Conservation (phyloP, 352 stramenopile species). For the Globisporangium okanoganense region DNA sequence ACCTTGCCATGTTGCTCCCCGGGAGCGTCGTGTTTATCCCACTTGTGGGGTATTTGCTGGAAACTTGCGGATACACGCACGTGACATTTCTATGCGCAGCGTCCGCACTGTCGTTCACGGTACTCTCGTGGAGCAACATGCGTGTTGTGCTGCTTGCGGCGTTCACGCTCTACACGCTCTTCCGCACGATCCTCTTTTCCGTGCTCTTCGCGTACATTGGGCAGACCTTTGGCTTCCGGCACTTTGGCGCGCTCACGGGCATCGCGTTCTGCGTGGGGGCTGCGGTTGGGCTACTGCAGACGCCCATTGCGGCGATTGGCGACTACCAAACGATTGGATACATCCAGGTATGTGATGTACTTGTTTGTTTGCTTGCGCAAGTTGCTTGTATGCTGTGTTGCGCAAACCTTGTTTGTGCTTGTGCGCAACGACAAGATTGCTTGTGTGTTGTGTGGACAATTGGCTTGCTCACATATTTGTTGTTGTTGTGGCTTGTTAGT, state of each 20-base stretch:
- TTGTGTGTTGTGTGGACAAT: neutral
- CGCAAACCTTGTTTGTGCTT: neutral
- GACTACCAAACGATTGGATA: slow-evolving; percentile 40
- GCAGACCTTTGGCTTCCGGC: slow-evolving; percentile 77
- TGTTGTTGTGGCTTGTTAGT: slow-evolving; percentile 19
- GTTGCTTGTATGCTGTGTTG: slow-evolving; percentile 16
- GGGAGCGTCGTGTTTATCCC: slow-evolving; percentile 73
- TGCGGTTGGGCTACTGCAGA: slow-evolving; percentile 60
- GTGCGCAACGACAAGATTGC: neutral
- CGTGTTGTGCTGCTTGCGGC: slow-evolving; percentile 32
- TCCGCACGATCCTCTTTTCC: slow-evolving; percentile 80
- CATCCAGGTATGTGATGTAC: slow-evolving; percentile 36
- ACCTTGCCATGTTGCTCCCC: slow-evolving; percentile 63
- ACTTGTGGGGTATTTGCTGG: slow-evolving; percentile 65
- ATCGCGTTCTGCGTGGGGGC: slow-evolving; percentile 73
- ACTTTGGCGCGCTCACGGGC: slow-evolving; percentile 79
- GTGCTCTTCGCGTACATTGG: slow-evolving; percentile 81
- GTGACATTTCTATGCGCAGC: slow-evolving; percentile 40
- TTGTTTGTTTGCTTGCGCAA: slow-evolving; percentile 11
- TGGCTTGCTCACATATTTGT: neutral
- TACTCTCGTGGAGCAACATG: slow-evolving; percentile 32
- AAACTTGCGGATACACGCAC: slow-evolving; percentile 63
- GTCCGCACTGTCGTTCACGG: slow-evolving; percentile 43
- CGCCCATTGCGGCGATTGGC: slow-evolving; percentile 45
- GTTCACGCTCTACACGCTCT: slow-evolving; percentile 78